Base-by-base conservation (phyloP, 1,139 yeast species). In the Kurtzmaniella quercitrusa region DNA sequence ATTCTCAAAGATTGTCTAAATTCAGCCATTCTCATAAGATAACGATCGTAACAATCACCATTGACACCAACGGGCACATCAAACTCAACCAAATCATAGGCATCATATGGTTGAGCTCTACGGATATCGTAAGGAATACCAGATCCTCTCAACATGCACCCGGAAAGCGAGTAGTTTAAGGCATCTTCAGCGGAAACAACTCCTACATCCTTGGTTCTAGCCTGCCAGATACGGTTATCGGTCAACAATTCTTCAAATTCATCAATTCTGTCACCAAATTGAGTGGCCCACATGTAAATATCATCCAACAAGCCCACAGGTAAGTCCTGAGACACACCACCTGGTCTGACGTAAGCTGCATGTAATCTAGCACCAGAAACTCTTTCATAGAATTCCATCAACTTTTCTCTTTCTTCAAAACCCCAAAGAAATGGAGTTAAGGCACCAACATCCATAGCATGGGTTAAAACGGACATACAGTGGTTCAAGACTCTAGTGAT, bases 401-500 rank as follows among this genome's bases (percentile, higher is more conserved):
- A 76, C 69, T 88, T 88, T 66, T 87, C 96, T 67, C 96, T 82
- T 66, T 88, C 96, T 71, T 88, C 96, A 66, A 88, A 85, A 50
- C 95, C 95, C 96, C 96, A 88, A 65, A 88, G 73, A 76, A 88
- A 88, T 43, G 96, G 96, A 38, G 96, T 88, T 65, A 88, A 76
- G 27, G 95, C 95, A 71, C 96, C 96, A 45, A 88, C 95, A 73
- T 88, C 96, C 95, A 88, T 87, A 58, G 93, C 90, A 66, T 88
- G 96, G 43, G 95, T 81, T 52, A 85, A 70, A 43, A 88, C 84
- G 25, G 94, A 85, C 95, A 88, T 87, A 66, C 87, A 76, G 63
- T 88, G 96, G 68, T 88, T 88, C 60, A 86, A 75, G 45, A 86
- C 64, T 63, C 96, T 81, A 45, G 96, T 88, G 63, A 88, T 84